phyloP scores from a whole-genome alignment of 257 asterid genomes.

The Solanum gracilifrons region DNA sequence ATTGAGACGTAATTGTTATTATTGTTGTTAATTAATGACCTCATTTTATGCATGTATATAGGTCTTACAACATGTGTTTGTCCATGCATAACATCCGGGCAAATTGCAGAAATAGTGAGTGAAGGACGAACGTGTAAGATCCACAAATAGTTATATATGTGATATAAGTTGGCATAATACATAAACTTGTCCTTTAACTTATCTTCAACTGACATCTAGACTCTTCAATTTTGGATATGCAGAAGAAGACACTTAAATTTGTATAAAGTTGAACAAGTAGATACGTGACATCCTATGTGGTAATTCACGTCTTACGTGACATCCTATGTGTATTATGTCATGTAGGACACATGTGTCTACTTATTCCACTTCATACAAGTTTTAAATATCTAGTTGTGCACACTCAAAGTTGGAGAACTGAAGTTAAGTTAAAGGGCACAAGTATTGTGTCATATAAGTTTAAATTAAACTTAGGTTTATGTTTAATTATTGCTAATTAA shows the following conservation, averaged over 20 bases:
- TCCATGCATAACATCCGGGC: constrained; percentile 20
- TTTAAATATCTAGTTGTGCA: background rate
- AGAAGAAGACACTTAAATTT: background rate
- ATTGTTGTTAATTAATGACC: background rate
- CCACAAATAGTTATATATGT: background rate
- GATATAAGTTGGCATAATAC: background rate
- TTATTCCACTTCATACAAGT: background rate
- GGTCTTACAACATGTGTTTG: constrained; percentile 11
- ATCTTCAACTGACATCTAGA: background rate
- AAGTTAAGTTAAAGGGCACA: background rate
- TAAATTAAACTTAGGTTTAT: background rate
- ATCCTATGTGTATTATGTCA: background rate
- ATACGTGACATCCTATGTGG: background rate
- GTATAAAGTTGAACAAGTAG: background rate
- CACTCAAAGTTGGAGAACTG: background rate
- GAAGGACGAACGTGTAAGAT: constrained; percentile 24
- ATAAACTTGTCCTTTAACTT: no score
- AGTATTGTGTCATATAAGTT: background rate
- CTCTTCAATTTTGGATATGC: background rate
- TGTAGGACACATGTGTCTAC: background rate
- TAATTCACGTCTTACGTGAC: background rate
- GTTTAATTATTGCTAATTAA: background rate
- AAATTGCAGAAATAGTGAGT: constrained; percentile 16
- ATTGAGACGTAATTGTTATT: background rate
- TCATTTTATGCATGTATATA: background rate